phyloP scores from a whole-genome alignment of 2,329 filamentous ascomycete species.

The Xylogone sp. region DNA sequence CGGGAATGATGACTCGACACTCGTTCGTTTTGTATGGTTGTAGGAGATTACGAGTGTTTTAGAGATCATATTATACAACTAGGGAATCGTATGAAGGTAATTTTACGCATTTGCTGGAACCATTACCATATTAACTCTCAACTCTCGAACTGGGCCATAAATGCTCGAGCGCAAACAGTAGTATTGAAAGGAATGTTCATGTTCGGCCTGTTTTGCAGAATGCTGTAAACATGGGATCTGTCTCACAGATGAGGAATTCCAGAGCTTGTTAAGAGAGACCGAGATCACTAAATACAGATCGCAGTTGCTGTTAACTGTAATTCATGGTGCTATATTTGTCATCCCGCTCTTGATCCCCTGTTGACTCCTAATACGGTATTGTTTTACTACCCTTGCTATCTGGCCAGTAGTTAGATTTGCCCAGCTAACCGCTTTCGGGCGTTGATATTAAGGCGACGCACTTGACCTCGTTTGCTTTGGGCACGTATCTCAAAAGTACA shows the following conservation, averaged over 20 bases:
- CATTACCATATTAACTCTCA: not conserved
- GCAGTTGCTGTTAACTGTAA: no score
- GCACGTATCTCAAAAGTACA: no score
- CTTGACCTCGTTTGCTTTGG: no score
- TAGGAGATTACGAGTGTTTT: conserved; percentile 51
- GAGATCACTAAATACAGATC: not conserved
- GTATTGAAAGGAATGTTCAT: not conserved
- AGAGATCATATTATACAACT: conserved; percentile 43
- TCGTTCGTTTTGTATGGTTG: conserved; percentile 46
- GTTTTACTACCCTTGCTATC: no score
- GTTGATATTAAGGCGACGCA: no score
- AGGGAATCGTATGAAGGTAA: not conserved
- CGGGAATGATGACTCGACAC: conserved; percentile 51
- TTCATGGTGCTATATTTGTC: no score
- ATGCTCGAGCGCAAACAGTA: not conserved
- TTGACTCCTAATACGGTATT: no score
- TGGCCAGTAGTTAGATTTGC: no score
- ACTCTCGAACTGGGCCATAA: not conserved
- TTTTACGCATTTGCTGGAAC: not conserved
- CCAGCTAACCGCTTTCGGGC: no score
- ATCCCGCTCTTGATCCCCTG: no score
- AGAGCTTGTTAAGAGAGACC: not conserved
- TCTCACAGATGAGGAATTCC: not conserved
- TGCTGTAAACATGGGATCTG: not conserved
- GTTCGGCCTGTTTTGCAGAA: not conserved